phyloP scores from a whole-genome alignment of 257 asterid genomes.

The Scutellaria galericulata region DNA sequence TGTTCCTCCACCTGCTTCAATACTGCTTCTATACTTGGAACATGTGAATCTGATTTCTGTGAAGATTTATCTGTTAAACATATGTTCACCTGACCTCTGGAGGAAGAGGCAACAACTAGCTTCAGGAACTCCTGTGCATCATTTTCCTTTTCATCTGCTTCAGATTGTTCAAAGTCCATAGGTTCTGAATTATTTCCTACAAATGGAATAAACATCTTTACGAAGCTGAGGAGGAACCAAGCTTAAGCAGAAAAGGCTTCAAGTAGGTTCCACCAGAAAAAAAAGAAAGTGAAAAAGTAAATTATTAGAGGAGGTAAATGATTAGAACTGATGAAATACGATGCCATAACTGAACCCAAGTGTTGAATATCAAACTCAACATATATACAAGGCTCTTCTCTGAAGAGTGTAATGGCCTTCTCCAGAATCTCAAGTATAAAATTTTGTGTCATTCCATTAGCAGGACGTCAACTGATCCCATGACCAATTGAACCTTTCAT shows the following conservation, averaged over 20 bases:
- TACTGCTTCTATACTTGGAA: slow-evolving; percentile 43
- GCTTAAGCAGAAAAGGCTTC: slow-evolving; percentile 9
- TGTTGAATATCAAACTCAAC: too few relatives aligned
- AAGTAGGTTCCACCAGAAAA: neutral
- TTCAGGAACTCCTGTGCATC: slow-evolving; percentile 22
- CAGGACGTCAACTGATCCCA: too few relatives aligned
- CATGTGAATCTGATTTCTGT: slow-evolving; percentile 24
- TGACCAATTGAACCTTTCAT: too few relatives aligned
- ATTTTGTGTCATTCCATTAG: too few relatives aligned
- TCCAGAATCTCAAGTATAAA: too few relatives aligned
- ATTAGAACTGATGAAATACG: too few relatives aligned
- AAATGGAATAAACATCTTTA: neutral
- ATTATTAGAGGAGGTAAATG: too few relatives aligned
- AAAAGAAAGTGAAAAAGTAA: too few relatives aligned
- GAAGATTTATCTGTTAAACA: slow-evolving; percentile 35
- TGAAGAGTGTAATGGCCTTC: too few relatives aligned
- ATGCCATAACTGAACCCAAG: too few relatives aligned
- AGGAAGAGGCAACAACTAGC: slow-evolving; percentile 50
- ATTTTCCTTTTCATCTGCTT: slow-evolving; percentile 28
- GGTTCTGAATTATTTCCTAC: slow-evolving; percentile 33
- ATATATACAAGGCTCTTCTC: too few relatives aligned
- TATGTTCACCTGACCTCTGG: slow-evolving; percentile 49
- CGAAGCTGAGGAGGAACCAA: slow-evolving; percentile 28
- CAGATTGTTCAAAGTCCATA: slow-evolving; percentile 22
- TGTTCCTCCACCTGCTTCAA: slow-evolving; percentile 45